phyloP scores from a whole-genome alignment of 805 yeast genomes.

The Starmerella scarabaei region DNA sequence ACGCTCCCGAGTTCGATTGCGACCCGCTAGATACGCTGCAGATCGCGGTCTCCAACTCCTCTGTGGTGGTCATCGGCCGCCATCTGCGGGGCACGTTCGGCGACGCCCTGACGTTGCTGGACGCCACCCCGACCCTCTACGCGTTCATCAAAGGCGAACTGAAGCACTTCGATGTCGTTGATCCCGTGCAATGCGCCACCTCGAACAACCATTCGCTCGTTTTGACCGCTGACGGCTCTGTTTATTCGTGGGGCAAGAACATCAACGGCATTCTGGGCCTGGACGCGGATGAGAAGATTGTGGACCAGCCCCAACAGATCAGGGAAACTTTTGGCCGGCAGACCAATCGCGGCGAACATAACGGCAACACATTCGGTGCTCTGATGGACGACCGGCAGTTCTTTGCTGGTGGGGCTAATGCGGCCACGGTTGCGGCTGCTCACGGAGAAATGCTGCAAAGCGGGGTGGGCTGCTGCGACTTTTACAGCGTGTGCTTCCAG shows the following conservation, averaged over 20 bases:
- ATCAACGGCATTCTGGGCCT: constrained; percentile 18
- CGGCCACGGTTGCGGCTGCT: too few relatives aligned
- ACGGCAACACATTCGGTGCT: constrained; percentile 15
- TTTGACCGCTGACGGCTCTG: constrained; percentile 11
- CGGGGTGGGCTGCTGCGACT: constrained; percentile 15
- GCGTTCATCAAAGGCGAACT: background rate
- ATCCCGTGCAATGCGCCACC: constrained; percentile 9
- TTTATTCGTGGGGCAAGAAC: constrained; percentile 22
- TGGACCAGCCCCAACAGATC: constrained; percentile 10
- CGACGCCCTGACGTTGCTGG: background rate
- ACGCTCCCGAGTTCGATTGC: constrained; percentile 2
- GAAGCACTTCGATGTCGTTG: constrained; percentile 1
- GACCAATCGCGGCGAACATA: background rate
- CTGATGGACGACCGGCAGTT: constrained; percentile 1
- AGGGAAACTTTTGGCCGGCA: background rate
- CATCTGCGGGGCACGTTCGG: too few relatives aligned
- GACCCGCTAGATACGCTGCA: constrained; percentile 9
- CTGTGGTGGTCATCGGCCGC: constrained; percentile 7
- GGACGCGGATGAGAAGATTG: constrained; percentile 11
- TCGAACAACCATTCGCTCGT: constrained; percentile 16
- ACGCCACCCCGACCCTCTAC: constrained; percentile 1
- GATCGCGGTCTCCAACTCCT: constrained; percentile 9
- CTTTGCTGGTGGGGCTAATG: background rate
- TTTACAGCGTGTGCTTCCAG: constrained; percentile 9
- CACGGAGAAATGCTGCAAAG: constrained; percentile 8